Percentiles rank a stretch among this genome's conserved stretches.
These are phyloP conservation scores for Guadua angustifolia DNA, from an alignment of 176 grass and related monocot genomes.

Conservation along the genomic window DNA sequence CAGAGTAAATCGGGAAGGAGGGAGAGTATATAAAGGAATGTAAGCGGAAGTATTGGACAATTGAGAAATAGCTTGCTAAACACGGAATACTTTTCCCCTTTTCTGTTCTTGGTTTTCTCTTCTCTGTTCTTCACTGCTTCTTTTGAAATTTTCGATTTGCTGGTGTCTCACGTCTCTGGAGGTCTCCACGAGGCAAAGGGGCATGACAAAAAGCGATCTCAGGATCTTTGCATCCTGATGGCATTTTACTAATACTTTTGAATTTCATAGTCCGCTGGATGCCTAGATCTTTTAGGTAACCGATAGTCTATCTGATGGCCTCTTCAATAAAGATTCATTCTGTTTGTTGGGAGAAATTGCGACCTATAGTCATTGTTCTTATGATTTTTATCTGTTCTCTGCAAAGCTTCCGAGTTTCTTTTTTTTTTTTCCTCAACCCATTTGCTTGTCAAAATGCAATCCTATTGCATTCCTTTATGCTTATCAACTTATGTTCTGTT, in stretches of 20 bases:
- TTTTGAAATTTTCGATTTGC: no score
- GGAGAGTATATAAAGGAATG: no score
- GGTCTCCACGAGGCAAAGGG: no score
- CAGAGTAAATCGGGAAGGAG: no score
- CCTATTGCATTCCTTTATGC: neutral
- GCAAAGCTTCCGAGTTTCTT: constrained; percentile 55
- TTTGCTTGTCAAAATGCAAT: constrained; percentile 45
- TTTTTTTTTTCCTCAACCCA: constrained; percentile 7
- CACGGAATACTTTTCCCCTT: no score
- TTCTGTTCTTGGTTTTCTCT: no score
- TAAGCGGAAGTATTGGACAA: no score
- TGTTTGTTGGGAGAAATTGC: neutral
- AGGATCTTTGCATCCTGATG: constrained; percentile 46
- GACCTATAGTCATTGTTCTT: neutral
- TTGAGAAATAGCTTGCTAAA: no score
- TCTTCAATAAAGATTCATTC: neutral
- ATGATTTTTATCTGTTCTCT: neutral
- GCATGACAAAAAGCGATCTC: no score
- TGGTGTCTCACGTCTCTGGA: no score
- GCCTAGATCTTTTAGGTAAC: constrained; percentile 61
- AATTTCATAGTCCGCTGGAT: constrained; percentile 34
- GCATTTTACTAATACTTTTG: constrained; percentile 43
- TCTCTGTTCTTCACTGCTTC: no score
- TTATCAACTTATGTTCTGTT: neutral
- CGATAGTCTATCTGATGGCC: neutral